A percentile compares a stretch with the other conserved stretches of the same genome.
These are phyloP conservation scores for Kernera saxatilis DNA, from an alignment of 345 rosid species.

Conservation along the genomic window DNA sequence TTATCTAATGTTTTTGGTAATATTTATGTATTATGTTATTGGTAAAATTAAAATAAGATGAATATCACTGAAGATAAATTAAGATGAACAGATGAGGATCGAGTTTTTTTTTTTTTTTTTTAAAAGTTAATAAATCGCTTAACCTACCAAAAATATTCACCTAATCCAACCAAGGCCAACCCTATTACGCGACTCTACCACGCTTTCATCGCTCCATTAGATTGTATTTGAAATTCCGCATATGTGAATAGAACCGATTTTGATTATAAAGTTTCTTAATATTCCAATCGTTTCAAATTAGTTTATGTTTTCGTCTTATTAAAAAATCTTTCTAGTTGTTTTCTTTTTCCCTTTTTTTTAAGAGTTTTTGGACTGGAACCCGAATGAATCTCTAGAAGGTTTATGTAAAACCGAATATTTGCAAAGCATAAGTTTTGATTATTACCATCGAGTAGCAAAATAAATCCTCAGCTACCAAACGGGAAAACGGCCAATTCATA, in stretches of 20 bases:
- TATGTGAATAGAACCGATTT: too few species aligned
- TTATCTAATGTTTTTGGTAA: neutral
- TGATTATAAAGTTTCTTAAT: too few species aligned
- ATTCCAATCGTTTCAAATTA: neutral
- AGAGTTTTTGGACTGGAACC: neutral
- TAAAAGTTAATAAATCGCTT: neutral
- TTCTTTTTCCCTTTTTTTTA: neutral
- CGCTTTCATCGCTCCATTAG: neutral
- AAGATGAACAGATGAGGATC: neutral
- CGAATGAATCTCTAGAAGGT: neutral
- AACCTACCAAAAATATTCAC: too few species aligned
- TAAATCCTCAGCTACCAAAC: too few species aligned
- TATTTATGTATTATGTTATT: neutral
- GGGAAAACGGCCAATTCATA: too few species aligned
- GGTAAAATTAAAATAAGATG: neutral
- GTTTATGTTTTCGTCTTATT: neutral
- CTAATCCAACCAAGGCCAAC: too few species aligned
- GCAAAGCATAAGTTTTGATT: neutral
- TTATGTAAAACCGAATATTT: neutral
- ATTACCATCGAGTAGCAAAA: neutral
- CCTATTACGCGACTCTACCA: too few species aligned
- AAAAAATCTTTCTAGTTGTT: neutral
- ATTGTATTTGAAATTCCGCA: too few species aligned
- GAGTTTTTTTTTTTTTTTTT: too few species aligned
- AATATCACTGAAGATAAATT: neutral